phyloP scores from a whole-genome alignment of 2,329 filamentous ascomycete genomes.

The Monosporascus sp. region DNA sequence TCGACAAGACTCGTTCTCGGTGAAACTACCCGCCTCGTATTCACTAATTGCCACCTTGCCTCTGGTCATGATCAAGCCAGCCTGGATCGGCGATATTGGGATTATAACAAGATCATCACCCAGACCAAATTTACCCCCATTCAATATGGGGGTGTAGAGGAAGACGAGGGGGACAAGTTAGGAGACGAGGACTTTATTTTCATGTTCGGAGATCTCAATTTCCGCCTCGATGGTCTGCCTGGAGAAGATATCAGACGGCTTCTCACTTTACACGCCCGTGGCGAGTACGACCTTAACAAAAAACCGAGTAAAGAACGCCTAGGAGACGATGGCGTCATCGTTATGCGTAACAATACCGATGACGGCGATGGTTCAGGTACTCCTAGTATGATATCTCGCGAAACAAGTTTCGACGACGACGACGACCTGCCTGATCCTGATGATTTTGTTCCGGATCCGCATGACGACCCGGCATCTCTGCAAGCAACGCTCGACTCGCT shows the following conservation, averaged over 20 bases:
- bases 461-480: slow-evolving; percentile 76
- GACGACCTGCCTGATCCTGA: slow-evolving; percentile 54
- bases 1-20: slow-evolving; percentile 77
- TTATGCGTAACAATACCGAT: slow-evolving; percentile 45
- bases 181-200: slow-evolving; percentile 92
- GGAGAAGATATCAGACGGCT: slow-evolving; percentile 85
- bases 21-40: slow-evolving; percentile 82
- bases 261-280: slow-evolving; percentile 74
- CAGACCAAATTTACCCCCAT: slow-evolving; percentile 77
- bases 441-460: slow-evolving; percentile 61
- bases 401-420: slow-evolving; percentile 28
- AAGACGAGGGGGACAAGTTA: slow-evolving; percentile 64
- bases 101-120: slow-evolving; percentile 70
- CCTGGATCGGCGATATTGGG: slow-evolving; percentile 84
- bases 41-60: slow-evolving; percentile 87
- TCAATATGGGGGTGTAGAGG: slow-evolving; percentile 55
- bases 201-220: slow-evolving; percentile 96
- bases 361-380: slow-evolving; percentile 32
- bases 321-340: slow-evolving; percentile 46
- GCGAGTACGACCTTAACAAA: slow-evolving; percentile 62
- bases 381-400: slow-evolving; percentile 26
- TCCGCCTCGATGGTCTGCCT: slow-evolving; percentile 80
- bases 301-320: slow-evolving; percentile 32
- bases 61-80: slow-evolving; percentile 75
- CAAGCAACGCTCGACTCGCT: slow-evolving; percentile 85